Percentiles rank a stretch among this genome's conserved stretches.
Conservation (phyloP, 2,329 filamentous ascomycete genomes). For the Xylariaceae sp. region DNA sequence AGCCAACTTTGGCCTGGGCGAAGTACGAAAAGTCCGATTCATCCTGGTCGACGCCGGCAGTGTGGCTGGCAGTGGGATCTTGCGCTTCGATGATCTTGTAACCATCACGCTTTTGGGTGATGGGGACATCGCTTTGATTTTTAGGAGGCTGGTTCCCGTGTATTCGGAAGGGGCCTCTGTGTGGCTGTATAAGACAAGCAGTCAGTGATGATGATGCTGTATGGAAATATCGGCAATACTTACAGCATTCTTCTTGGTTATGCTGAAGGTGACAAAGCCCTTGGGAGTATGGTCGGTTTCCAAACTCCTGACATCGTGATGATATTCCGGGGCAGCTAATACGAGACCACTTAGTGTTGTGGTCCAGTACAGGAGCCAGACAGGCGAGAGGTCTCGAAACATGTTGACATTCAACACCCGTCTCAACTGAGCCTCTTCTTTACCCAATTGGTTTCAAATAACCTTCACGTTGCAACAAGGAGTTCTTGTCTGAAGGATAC, state of each 20-base stretch:
- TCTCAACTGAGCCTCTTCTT: conserved; percentile 12
- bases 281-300: conserved; percentile 11
- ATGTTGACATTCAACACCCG: conserved; percentile 24
- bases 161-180: conserved; percentile 35
- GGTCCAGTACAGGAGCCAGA: conserved; percentile 46
- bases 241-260: conserved; percentile 38
- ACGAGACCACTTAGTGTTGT: conserved; percentile 44
- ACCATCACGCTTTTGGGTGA: conserved; percentile 40
- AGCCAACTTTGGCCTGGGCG: conserved; percentile 52
- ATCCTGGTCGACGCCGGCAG: conserved; percentile 56
- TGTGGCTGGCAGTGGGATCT: conserved; percentile 42
- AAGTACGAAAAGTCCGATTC: conserved; percentile 64
- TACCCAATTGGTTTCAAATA: conserved; percentile 1
- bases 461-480: neutral
- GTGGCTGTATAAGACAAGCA: conserved; percentile 26
- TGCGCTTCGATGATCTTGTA: conserved; percentile 45
- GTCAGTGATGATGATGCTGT: conserved; percentile 17
- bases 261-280: conserved; percentile 37
- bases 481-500: conserved; percentile 3
- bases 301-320: conserved; percentile 14
- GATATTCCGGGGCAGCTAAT: conserved; percentile 30
- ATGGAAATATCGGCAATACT: conserved; percentile 18
- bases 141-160: conserved; percentile 34
- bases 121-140: conserved; percentile 15
- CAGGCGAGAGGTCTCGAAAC: conserved; percentile 32